Base-by-base conservation (phyloP, 2,329 filamentous ascomycete species). In the Daldinia sp. region DNA sequence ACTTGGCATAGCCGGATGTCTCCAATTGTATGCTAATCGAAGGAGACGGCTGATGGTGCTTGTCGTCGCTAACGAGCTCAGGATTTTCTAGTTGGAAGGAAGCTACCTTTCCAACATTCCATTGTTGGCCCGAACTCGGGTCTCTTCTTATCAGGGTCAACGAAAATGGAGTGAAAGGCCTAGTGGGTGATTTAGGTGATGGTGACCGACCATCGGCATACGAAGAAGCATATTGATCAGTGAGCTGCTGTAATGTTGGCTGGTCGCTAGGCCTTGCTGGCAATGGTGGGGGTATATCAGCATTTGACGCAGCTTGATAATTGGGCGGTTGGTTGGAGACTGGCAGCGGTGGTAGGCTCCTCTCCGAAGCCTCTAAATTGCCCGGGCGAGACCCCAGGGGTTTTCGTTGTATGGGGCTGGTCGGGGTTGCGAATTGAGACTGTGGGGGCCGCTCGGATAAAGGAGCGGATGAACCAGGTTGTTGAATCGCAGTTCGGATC, bases 111-210 rank as follows among this genome's bases (percentile, higher is more conserved):
- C 89, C 92, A 12, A 94, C 86, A 75, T 94, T 94, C 91, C 91
- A 93, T 78, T 94, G 92, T 61, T 84, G 84, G 6, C 89, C 88
- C 7, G 89, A 88, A 23, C 86, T 83, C 0, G 90, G 90, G 76
- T 94, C 90, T 70, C 92, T 87, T n/a, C 92, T 89, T 73, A 94
- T 93, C 13, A 94, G 79, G 0, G 88, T 90, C 13, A 89, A 79
- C 1, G 83, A 85, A 69, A 88, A 89, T 0, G 86, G 83, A 0
- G 79, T 78, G 53, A 81, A 78, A 6, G 78, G 72, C 23, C 74
- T 82, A 26, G 70, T 75, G 2, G 82, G 82, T 0, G 82, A 83
- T 0, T 79, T 76, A 2, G 82, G 82, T 0, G 82, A 83, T 0
- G 79, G 78, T 0, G 82, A 81, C 28, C 70, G 65, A 33, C 64